A percentile compares a stretch with the other conserved stretches of the same genome.
phyloP scores from a whole-genome alignment of 306 rosid genomes.

The Mucuna pruriens region DNA sequence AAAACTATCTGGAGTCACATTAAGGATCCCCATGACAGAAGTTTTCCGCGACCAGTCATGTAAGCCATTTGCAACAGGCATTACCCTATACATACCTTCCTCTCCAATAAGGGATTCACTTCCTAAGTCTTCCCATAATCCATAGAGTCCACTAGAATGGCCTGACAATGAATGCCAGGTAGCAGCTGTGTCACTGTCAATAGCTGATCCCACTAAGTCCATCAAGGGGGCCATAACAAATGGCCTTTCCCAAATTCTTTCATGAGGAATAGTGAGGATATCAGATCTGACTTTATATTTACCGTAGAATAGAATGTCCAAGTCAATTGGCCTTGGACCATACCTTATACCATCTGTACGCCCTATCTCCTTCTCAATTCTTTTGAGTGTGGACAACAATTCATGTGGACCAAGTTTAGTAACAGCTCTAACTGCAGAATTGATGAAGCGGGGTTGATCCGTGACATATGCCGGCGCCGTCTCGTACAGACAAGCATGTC shows the following conservation, averaged over 20 bases:
- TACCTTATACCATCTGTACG: constrained; percentile 78
- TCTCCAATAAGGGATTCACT: constrained; percentile 80
- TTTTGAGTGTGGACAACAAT: constrained; percentile 67
- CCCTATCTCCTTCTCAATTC: constrained; percentile 78
- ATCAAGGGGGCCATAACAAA: constrained; percentile 92
- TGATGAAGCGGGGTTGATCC: constrained; percentile 82
- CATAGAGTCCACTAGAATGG: constrained; percentile 62
- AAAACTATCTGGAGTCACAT: constrained; percentile 94
- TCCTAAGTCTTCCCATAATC: constrained; percentile 76
- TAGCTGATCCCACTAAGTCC: constrained; percentile 74
- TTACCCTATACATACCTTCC: constrained; percentile 83
- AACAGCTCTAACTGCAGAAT: constrained; percentile 87
- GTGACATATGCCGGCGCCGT: constrained; percentile 91
- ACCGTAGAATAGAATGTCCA: constrained; percentile 89
- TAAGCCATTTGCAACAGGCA: constrained; percentile 67
- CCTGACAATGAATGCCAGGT: constrained; percentile 83
- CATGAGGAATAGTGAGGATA: constrained; percentile 78
- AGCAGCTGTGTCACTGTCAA: constrained; percentile 68
- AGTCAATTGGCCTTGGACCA: constrained; percentile 95
- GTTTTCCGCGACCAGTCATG: constrained; percentile 80
- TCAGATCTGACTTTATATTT: constrained; percentile 66
- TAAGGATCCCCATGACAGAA: constrained; percentile 81
- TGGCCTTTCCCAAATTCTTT: constrained; percentile 95
- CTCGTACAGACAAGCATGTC: constrained; percentile 89
- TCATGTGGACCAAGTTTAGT: constrained; percentile 93